These are phyloP conservation scores for Debaryomycetaceae sp. DNA, from an alignment of 1,139 yeast species.

Conservation along the genomic window DNA sequence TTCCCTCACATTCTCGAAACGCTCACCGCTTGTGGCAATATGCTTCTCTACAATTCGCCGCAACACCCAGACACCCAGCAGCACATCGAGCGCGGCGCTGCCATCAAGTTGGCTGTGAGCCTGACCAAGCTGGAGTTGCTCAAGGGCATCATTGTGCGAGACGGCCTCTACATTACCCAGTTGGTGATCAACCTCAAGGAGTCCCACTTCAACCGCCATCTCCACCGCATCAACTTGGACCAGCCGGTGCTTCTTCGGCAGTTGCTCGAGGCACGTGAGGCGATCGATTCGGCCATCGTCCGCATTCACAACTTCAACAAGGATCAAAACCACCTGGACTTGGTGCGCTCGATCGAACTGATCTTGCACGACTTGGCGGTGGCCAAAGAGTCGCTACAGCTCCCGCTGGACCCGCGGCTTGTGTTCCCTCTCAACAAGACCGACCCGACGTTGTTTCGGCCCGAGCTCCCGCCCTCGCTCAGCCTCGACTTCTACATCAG, in stretches of 20 bases:
- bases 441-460: conserved; percentile 24
- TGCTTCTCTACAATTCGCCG: conserved; percentile 36
- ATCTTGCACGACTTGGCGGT: conserved; percentile 25
- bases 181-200: conserved; percentile 26
- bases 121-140: conserved; percentile 35
- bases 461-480: conserved; percentile 26
- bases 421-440: conserved; percentile 38
- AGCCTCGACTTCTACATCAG: conserved; percentile 39
- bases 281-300: conserved; percentile 29
- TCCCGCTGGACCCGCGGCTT: conserved; percentile 39
- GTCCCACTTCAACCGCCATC: conserved; percentile 27
- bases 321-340: conserved; percentile 14
- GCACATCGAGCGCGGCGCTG: conserved; percentile 31
- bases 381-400: conserved; percentile 35
- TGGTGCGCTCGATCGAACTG: conserved; percentile 22
- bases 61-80: conserved; percentile 29
- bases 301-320: conserved; percentile 19
- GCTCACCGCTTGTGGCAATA: conserved; percentile 34
- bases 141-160: conserved; percentile 40
- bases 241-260: conserved; percentile 33
- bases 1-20: conserved; percentile 40
- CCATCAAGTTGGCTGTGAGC: conserved; percentile 38
- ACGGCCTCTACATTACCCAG: conserved; percentile 36
- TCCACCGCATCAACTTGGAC: conserved; percentile 22
- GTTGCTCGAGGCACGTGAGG: conserved; percentile 26